Percentiles rank a stretch among this genome's conserved stretches.
Evolutionary conservation across 1,139 yeast genomes (phyloP).

Genomic region (Suzukiozyma palmioleophila): DNA sequence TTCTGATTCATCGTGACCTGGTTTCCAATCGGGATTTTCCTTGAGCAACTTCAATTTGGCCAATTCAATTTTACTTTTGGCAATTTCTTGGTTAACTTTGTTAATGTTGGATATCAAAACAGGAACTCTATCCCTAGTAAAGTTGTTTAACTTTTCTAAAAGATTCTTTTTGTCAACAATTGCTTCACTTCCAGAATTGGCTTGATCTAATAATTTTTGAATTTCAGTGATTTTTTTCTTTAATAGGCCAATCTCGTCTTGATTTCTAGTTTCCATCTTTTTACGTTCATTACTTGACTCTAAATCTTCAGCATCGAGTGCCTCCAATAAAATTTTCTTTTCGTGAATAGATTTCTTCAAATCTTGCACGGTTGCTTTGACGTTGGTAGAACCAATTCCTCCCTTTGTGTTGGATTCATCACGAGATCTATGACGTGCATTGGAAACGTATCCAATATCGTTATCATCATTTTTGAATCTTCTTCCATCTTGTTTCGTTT

Average conservation of each 20-base stretch:
- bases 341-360: conserved; percentile 63
- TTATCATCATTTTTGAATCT: conserved; percentile 69
- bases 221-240: conserved; percentile 56
- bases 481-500: conserved; percentile 44
- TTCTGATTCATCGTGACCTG: conserved; percentile 44
- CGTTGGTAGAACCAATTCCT: conserved; percentile 19
- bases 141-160: conserved; percentile 45
- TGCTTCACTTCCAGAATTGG: conserved; percentile 25
- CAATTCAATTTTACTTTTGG: conserved; percentile 61
- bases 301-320: conserved; percentile 67
- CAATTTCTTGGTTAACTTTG: conserved; percentile 61
- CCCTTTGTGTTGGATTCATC: conserved; percentile 14
- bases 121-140: conserved; percentile 67
- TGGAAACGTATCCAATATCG: conserved; percentile 60
- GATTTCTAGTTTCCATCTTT: conserved; percentile 20
- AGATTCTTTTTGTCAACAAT: conserved; percentile 40
- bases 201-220: conserved; percentile 44
- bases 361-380: conserved; percentile 40
- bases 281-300: conserved; percentile 26
- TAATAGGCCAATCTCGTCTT: conserved; percentile 56
- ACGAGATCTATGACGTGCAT: conserved; percentile 55
- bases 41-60: conserved; percentile 51
- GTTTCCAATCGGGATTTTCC: conserved; percentile 58
- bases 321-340: conserved; percentile 64
- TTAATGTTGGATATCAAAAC: conserved; percentile 58